Percentiles rank a stretch among this genome's conserved stretches.
Conservation (phyloP, 305 asterid genomes). For the Withania somnifera region DNA sequence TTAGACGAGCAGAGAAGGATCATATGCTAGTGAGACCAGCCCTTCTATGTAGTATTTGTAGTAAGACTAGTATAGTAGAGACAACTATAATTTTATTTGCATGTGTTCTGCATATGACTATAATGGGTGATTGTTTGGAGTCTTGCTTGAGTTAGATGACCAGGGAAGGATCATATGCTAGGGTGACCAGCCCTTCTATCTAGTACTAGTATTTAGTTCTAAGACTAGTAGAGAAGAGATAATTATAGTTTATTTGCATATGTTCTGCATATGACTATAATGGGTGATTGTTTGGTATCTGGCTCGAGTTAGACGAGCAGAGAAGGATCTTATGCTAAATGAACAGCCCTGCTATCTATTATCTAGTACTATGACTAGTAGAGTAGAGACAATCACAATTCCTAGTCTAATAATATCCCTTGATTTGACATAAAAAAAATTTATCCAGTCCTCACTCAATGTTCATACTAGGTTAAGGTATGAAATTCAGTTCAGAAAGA, state of each 20-base stretch:
- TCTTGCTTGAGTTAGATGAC: neutral
- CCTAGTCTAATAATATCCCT: neutral
- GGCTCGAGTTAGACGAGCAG: neutral
- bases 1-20: neutral
- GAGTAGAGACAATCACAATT: neutral
- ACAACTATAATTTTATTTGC: neutral
- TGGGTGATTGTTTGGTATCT: neutral
- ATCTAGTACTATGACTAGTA: neutral
- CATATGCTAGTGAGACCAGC: neutral
- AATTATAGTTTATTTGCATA: neutral
- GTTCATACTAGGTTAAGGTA: neutral
- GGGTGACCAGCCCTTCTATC: too few species aligned
- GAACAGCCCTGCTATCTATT: neutral
- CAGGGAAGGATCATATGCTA: too few species aligned
- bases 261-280: neutral
- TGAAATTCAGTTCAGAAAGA: neutral
- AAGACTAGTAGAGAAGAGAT: neutral
- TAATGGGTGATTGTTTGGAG: neutral
- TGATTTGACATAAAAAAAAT: neutral
- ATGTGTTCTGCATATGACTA: neutral
- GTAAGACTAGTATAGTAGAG: neutral
- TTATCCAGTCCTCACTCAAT: neutral
- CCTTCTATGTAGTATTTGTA: neutral
- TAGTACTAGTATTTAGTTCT: too few species aligned
- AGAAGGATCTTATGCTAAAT: neutral